Evolutionary conservation across 129 eudicot species (phyloP).

Genomic region (Ambrosia trifida): DNA sequence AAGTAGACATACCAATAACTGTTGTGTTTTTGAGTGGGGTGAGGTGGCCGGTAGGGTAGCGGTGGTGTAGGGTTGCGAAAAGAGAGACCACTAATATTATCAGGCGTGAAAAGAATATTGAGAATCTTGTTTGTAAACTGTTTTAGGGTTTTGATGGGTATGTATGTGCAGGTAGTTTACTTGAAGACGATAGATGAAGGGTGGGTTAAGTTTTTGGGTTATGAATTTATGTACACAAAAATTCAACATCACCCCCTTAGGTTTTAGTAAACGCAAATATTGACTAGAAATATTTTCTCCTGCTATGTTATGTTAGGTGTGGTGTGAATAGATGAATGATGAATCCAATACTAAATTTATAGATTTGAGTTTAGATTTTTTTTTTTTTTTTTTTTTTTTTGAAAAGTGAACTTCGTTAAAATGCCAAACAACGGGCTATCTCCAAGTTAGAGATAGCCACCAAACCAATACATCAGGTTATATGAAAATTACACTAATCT

Average conservation of each 20-base stretch:
- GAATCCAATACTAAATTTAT: too few relatives aligned
- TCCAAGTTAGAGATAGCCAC: too few relatives aligned
- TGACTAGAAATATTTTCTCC: slow-evolving; percentile 18
- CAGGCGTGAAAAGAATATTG: slow-evolving; percentile 33
- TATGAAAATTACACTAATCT: too few relatives aligned
- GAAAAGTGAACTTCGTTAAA: too few relatives aligned
- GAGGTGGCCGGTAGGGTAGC: neutral
- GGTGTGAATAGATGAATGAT: too few relatives aligned
- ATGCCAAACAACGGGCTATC: too few relatives aligned
- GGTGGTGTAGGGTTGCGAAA: neutral
- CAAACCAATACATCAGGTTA: too few relatives aligned
- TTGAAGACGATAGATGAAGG: slow-evolving; percentile 37
- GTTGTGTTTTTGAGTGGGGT: slow-evolving; percentile 4
- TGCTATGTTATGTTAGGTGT: neutral
- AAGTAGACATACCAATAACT: slow-evolving; percentile 42
- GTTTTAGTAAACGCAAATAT: slow-evolving; percentile 28
- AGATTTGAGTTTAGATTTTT: too few relatives aligned
- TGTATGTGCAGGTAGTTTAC: slow-evolving; percentile 33
- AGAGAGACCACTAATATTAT: neutral
- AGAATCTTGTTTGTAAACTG: slow-evolving; percentile 18
- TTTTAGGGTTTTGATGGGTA: slow-evolving; percentile 34
- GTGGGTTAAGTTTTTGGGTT: too few relatives aligned
- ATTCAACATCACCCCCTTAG: slow-evolving; percentile 24
- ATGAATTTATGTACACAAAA: slow-evolving; percentile 24
- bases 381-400: too few relatives aligned